Percentiles rank a stretch among this genome's conserved stretches.
Conservation (phyloP, 2,329 filamentous ascomycete species). For the Aureobasidium lini region DNA sequence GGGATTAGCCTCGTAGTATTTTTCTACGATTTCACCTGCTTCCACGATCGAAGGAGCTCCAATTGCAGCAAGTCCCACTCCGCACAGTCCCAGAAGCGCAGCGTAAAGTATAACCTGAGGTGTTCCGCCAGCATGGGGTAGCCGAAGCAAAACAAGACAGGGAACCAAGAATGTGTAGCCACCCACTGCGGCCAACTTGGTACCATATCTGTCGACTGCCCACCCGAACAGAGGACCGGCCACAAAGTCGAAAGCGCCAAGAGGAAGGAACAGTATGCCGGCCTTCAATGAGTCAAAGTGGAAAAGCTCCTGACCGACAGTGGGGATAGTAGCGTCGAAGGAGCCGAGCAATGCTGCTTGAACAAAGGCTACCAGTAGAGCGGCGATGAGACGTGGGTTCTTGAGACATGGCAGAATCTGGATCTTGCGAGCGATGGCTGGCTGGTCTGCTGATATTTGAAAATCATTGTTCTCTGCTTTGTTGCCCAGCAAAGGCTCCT, state of each 20-base stretch:
- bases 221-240: constrained; percentile 42
- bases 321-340: constrained; percentile 44
- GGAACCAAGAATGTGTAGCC: constrained; percentile 38
- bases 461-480: constrained; percentile 30
- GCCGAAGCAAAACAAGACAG: constrained; percentile 35
- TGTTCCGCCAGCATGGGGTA: constrained; percentile 34
- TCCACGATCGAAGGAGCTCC: constrained; percentile 51
- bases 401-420: constrained; percentile 42
- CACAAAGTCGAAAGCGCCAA: constrained; percentile 38
- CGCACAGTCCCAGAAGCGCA: constrained; percentile 39
- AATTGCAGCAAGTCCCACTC: constrained; percentile 47
- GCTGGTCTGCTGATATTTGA: constrained; percentile 36
- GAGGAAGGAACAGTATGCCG: constrained; percentile 41
- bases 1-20: constrained; percentile 48
- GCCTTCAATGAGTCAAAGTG: constrained; percentile 37
- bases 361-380: constrained; percentile 35
- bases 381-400: constrained; percentile 34
- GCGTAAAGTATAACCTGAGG: constrained; percentile 40
- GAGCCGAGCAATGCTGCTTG: constrained; percentile 37
- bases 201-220: constrained; percentile 40
- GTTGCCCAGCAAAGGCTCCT: constrained; percentile 34
- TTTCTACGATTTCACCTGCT: constrained; percentile 47
- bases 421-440: constrained; percentile 32
- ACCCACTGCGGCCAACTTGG: constrained; percentile 35
- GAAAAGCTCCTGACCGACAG: constrained; percentile 36